phyloP scores from a whole-genome alignment of 1,139 yeast species.

The Zygoascus meyerae region DNA sequence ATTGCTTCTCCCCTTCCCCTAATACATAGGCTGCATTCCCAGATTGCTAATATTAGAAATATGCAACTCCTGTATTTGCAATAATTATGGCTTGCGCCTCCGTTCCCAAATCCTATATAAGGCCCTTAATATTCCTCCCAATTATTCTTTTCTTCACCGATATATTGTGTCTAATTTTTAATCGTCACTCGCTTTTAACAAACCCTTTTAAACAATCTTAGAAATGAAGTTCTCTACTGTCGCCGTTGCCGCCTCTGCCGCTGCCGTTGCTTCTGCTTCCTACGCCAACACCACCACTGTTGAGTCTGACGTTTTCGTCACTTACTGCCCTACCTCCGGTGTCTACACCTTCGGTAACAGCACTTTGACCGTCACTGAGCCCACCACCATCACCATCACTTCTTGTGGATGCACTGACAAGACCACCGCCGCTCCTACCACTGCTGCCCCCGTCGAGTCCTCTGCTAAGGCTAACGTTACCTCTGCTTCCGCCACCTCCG shows the following conservation, averaged over 20 bases:
- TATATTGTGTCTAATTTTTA: conserved; percentile 11
- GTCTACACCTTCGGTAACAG: conserved; percentile 35
- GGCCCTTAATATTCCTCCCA: conserved; percentile 9
- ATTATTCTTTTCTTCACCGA: conserved; percentile 13
- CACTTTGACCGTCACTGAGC: conserved; percentile 38
- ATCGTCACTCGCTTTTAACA: conserved; percentile 20
- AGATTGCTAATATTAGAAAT: too few relatives aligned
- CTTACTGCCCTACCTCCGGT: conserved; percentile 39
- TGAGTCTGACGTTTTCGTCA: conserved; percentile 34
- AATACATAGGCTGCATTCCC: too few relatives aligned
- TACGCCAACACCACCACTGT: conserved; percentile 31
- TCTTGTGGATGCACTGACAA: conserved; percentile 49
- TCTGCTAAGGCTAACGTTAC: conserved; percentile 13
- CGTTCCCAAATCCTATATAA: conserved; percentile 13
- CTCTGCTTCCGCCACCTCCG: conserved; percentile 13
- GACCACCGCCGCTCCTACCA: conserved; percentile 39
- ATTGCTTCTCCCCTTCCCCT: too few relatives aligned
- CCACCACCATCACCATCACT: conserved; percentile 42
- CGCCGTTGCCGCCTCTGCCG: conserved; percentile 27
- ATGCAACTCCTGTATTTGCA: too few relatives aligned
- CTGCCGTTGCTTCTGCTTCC: conserved; percentile 28
- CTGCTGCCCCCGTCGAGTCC: conserved; percentile 30
- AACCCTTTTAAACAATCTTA: conserved; percentile 1
- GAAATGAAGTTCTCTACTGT: conserved; percentile 32
- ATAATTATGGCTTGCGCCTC: too few relatives aligned